These are phyloP conservation scores for Ceratocystis huliohia DNA, from an alignment of 2,329 filamentous ascomycete species.

Conservation along the genomic window DNA sequence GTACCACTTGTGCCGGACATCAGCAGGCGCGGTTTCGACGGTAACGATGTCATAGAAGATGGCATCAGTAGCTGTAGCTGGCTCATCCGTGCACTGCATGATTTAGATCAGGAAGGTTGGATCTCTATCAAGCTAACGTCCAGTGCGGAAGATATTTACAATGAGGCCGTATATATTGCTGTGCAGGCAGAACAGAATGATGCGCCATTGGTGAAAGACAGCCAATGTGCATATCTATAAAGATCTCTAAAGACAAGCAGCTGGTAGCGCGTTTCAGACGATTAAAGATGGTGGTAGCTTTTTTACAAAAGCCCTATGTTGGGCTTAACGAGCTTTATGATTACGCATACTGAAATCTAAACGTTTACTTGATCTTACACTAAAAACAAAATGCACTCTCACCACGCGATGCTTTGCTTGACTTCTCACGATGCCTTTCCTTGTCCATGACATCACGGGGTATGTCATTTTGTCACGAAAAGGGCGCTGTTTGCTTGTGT, in stretches of 20 bases:
- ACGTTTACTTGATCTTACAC: too few relatives aligned
- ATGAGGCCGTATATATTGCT: conserved; percentile 15
- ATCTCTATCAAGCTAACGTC: conserved; percentile 14
- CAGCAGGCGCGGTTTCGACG: conserved; percentile 7
- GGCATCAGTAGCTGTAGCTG: conserved; percentile 19
- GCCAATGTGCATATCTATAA: conserved; percentile 13
- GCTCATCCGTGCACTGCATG: conserved; percentile 14
- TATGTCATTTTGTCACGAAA: neutral
- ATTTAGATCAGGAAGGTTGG: conserved; percentile 19
- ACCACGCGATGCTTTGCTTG: too few relatives aligned
- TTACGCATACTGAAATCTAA: too few relatives aligned
- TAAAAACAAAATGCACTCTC: too few relatives aligned
- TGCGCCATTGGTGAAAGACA: conserved; percentile 14
- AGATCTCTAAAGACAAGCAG: too few relatives aligned
- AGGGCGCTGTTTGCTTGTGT: neutral
- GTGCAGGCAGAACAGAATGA: conserved; percentile 16
- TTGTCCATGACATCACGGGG: neutral
- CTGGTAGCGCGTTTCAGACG: too few relatives aligned
- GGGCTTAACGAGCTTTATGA: too few relatives aligned
- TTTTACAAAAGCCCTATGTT: too few relatives aligned
- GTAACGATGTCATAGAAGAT: conserved; percentile 15
- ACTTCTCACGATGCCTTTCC: neutral
- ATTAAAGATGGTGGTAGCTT: too few relatives aligned
- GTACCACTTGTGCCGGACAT: conserved; percentile 9
- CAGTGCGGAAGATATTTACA: conserved; percentile 13